Base-by-base conservation (phyloP, 2,329 filamentous ascomycete species). In the Ceratocystis eucalypticola region DNA sequence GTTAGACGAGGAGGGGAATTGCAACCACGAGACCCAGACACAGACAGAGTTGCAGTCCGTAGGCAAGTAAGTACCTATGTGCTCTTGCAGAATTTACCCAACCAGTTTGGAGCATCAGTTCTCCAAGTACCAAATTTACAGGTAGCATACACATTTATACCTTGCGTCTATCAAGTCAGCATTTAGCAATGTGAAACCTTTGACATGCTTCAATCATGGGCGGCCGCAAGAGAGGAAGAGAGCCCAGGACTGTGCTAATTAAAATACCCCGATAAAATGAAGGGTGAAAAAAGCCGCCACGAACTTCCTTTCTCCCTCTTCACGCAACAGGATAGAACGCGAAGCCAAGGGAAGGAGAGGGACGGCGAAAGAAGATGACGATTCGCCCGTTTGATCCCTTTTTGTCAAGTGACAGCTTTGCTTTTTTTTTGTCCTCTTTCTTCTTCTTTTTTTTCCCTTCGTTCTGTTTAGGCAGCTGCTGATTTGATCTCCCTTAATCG, bases 161-260 rank as follows among this genome's bases (percentile, higher is more conserved):
- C 55, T 59, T 59, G 55, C 8, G 28, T 59, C 55, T 59, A 59
- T 37, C 55, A 59, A 59, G 28, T 59, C 33, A 33, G 33, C 17
- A 30, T 59, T 37, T 3, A n/a, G n/a, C 55, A 59, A 20, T 59
- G 55, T 59, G 55, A 59, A 59, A 59, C 55, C 55, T 59, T 37
- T 59, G 55, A 37, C 55, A 59, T 59, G 55, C 50, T 55, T 53
- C 15, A n/a, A 59, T 57, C 12, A 57, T 59, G 30, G 30, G 55
- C 55, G 7, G 55, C 25, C 30, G 12, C 28, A 37, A 30, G 53
- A 30, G 33, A 25, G 53, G 2, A 33, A 59, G 55, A 37, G n/a
- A 37, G 28, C 6, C 30, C 33, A 59, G 28, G 55, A n/a, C 55
- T 37, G 12, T 53, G 55, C 28, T 30, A 37, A 59, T 37, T 59